A percentile compares a stretch with the other conserved stretches of the same genome.
Evolutionary conservation across 2,329 filamentous ascomycete species (phyloP).

Genomic region (Calonectria pseudoreteaudii): DNA sequence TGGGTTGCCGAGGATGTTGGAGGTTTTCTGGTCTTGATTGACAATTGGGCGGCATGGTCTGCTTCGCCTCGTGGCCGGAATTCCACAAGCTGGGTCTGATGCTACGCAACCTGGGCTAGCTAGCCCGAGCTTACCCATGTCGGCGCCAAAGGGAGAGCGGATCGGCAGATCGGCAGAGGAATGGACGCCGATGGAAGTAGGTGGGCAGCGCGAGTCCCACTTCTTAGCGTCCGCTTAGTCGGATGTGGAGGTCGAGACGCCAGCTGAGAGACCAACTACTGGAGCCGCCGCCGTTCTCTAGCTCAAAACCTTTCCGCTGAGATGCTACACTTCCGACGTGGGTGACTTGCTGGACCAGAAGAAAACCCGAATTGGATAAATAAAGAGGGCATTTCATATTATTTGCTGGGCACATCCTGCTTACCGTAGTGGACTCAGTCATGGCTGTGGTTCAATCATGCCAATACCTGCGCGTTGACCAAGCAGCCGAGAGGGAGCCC

Average conservation of each 20-base stretch:
- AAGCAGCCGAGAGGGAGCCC: background rate
- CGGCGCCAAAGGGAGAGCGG: background rate
- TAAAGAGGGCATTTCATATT: fast-evolving
- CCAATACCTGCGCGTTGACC: background rate
- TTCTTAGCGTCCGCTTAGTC: background rate
- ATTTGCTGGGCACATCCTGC: too few relatives aligned
- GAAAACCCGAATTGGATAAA: background rate
- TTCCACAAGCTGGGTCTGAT: background rate
- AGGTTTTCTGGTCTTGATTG: background rate
- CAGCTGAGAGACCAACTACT: background rate
- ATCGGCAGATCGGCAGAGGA: background rate
- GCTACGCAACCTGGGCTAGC: background rate
- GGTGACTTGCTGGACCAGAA: background rate
- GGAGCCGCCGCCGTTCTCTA: background rate
- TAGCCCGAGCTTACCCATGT: background rate
- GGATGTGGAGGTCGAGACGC: background rate
- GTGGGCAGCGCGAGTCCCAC: background rate
- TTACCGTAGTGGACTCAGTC: background rate
- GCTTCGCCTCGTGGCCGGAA: background rate
- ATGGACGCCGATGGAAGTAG: too few relatives aligned
- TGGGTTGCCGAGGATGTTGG: background rate
- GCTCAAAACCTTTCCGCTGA: background rate
- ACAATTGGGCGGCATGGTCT: background rate
- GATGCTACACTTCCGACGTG: background rate
- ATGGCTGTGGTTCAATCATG: background rate